A percentile compares a stretch with the other conserved stretches of the same genome.
Evolutionary conservation across 176 grass and related monocot genomes (phyloP).

Genomic region (Eragrostis nindensis): DNA sequence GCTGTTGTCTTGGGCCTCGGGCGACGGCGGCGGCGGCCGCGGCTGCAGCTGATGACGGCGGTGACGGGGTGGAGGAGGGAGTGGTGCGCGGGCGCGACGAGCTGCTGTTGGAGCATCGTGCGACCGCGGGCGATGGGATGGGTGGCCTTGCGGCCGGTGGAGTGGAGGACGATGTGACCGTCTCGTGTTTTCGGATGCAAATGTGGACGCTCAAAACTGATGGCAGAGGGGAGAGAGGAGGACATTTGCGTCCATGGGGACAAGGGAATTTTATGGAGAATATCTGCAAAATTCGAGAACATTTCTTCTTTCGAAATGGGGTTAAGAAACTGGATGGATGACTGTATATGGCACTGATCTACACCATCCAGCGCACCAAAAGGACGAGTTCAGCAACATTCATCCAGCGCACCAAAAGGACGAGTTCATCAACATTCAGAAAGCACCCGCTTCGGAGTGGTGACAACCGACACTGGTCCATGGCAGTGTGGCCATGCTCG

Average conservation of each 20-base stretch:
- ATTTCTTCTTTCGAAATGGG: not conserved
- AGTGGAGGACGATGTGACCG: not conserved
- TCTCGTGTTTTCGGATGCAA: constrained; percentile 9
- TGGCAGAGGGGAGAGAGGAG: too few species aligned
- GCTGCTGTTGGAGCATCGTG: constrained; percentile 44
- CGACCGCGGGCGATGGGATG: constrained; percentile 15
- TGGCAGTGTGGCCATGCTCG: not conserved
- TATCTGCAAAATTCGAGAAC: not conserved
- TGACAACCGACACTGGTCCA: not conserved
- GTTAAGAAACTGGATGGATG: too few species aligned
- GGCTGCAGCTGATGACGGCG: constrained; percentile 30
- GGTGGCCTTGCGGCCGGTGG: not conserved
- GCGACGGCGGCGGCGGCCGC: not conserved
- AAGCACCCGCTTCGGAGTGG: not conserved
- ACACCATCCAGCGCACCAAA: not conserved
- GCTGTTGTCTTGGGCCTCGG: constrained; percentile 29
- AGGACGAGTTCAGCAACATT: not conserved
- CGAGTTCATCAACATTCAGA: not conserved
- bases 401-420: too few species aligned
- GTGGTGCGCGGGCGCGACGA: not conserved
- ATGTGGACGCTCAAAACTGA: not conserved
- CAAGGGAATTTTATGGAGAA: not conserved
- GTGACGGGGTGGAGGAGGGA: constrained; percentile 19
- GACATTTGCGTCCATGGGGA: not conserved
- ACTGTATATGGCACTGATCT: not conserved